Conservation (phyloP, 2,329 filamentous ascomycete genomes). For the Aspergillus piperis region DNA sequence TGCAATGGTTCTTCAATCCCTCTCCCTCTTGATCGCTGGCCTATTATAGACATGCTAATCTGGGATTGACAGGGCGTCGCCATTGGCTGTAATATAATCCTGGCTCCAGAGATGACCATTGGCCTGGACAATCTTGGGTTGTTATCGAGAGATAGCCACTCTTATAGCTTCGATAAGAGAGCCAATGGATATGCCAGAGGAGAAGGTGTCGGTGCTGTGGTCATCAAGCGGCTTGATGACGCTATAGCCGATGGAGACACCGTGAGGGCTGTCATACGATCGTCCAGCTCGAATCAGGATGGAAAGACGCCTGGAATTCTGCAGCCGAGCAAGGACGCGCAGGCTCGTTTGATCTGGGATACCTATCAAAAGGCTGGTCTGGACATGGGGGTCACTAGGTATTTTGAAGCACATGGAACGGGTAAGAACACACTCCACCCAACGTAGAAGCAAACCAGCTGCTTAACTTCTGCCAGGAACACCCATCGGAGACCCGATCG, state of each 20-base stretch:
- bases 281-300: constrained; percentile 33
- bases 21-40: neutral
- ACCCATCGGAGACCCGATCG: constrained; percentile 25
- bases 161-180: constrained; percentile 30
- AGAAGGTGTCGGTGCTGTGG: constrained; percentile 51
- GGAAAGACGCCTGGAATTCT: constrained; percentile 28
- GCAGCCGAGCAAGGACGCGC: constrained; percentile 25
- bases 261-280: constrained; percentile 40
- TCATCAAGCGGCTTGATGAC: constrained; percentile 51
- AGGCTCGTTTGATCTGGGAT: constrained; percentile 35
- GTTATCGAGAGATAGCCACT: constrained; percentile 14
- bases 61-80: constrained; percentile 10
- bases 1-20: constrained; percentile 9
- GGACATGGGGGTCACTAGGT: constrained; percentile 6
- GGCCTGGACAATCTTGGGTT: constrained; percentile 14
- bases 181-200: constrained; percentile 53
- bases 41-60: neutral
- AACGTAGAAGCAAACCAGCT: too few relatives aligned
- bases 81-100: constrained; percentile 20
- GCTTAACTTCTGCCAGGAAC: constrained; percentile 35
- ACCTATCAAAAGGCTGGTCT: constrained; percentile 17
- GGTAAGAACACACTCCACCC: neutral
- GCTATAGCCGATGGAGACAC: constrained; percentile 49
- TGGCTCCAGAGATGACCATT: constrained; percentile 18
- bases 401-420: constrained; percentile 18